phyloP scores from a whole-genome alignment of 139 green algal genomes.

The Astrephomene gubernaculifera region DNA sequence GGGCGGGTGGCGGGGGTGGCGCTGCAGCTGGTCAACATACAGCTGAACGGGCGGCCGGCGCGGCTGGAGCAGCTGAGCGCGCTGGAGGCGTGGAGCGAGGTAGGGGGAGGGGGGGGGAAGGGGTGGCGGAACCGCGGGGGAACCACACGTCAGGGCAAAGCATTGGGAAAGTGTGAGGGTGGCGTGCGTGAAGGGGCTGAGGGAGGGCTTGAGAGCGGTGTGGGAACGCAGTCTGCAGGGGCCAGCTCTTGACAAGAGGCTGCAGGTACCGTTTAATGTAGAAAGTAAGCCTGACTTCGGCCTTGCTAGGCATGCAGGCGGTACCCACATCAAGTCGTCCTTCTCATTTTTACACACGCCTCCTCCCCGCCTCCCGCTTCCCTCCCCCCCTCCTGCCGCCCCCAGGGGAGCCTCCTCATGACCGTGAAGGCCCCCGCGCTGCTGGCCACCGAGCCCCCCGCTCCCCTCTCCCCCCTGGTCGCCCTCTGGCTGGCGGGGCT shows the following conservation, averaged over 20 bases:
- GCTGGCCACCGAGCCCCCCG: slow-evolving; percentile 20
- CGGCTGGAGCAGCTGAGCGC: slow-evolving; percentile 27
- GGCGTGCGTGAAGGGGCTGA: neutral
- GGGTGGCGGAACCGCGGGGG: too few relatives aligned
- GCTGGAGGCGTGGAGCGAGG: slow-evolving; percentile 14
- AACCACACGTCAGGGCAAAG: too few relatives aligned
- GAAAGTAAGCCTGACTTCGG: too few relatives aligned
- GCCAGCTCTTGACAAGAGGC: neutral
- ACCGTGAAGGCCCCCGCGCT: slow-evolving; percentile 34
- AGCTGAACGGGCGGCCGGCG: slow-evolving; percentile 16
- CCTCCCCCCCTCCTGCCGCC: neutral
- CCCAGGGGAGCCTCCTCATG: slow-evolving; percentile 39
- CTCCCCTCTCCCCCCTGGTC: neutral
- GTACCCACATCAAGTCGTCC: too few relatives aligned
- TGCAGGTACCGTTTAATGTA: neutral
- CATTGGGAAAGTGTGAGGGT: neutral
- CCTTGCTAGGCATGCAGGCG: too few relatives aligned
- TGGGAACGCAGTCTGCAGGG: neutral
- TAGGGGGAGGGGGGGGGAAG: neutral
- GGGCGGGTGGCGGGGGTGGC: neutral
- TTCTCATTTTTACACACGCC: too few relatives aligned
- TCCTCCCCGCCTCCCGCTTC: neutral
- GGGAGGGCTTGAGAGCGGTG: neutral
- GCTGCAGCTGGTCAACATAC: slow-evolving; percentile 4
- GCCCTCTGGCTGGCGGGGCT: slow-evolving; percentile 44